Base-by-base conservation (phyloP, 805 yeast species). In the Saccharomycodes ludwigii region DNA sequence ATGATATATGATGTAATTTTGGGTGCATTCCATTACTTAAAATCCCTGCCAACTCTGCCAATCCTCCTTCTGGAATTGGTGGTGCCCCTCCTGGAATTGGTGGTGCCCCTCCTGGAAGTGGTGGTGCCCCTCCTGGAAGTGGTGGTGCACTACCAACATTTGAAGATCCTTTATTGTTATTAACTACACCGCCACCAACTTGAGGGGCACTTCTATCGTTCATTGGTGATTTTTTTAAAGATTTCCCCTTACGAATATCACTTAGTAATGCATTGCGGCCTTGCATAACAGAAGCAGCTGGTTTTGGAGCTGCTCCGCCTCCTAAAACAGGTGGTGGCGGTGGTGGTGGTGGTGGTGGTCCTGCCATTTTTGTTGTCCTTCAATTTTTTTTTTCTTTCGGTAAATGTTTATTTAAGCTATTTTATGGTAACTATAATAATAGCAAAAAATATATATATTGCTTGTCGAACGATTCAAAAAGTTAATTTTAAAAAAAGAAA, bases 231-330 rank as follows among this genome's bases (percentile, higher is more conserved):
- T 77, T 74, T 46, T 73, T 76, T 34, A 78, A 60, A 28, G 44
- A 53, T 31, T 49, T 57, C 15, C 86, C 88, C 39, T 80, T 79
- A 46, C 84, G 71, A 41, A 88, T 88, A 50, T 82, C 94, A 19
- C 91, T 83, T 17, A 88, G 62, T 31, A 88, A 50, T 2, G 76
- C 75, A 39, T 66, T 66, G 50, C 73, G 54, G 13, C 63, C 65
- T 7, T 57, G 40, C 42, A 51, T 56, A 9, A 46, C 45, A 13
- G 49, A 37, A 30, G 52, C 32, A 30, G 60, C 42, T 25, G 56
- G 46, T 37, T 51, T 35, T 20, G 63, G 44, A 31, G 54, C 42
- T 8, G 38, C 30, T 8, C 58, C 53, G 11, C 52, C 56, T 10
- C 52, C 43, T 16, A 51, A 40, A 4, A 49, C 46, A 7, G 63